Evolutionary conservation across 164 flowering plant genomes (phyloP).

Genomic region (Vitis amurensis): DNA sequence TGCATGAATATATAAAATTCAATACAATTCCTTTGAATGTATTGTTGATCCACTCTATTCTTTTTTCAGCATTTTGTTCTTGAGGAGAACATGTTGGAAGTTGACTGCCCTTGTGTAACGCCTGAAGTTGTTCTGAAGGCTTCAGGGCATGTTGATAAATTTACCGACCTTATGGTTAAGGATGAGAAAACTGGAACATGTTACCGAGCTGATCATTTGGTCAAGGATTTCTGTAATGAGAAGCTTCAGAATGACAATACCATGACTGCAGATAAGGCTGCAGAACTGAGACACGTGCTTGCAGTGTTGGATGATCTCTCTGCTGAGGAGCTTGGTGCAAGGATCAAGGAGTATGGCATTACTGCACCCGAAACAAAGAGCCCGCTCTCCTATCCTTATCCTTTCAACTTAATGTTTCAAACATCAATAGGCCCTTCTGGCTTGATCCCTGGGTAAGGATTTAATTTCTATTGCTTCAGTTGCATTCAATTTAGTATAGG

Average conservation of each 20-base stretch:
- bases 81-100: conserved; percentile 96
- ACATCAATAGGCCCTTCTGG: conserved; percentile 98
- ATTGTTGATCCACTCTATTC: background rate
- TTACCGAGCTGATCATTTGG: conserved; percentile 93
- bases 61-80: conserved; percentile 83
- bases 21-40: no score
- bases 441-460: conserved; percentile 65
- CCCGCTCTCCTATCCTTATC: conserved; percentile 91
- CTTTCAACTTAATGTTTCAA: conserved; percentile 95
- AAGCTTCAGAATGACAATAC: conserved; percentile 80
- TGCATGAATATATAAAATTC: no score
- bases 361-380: conserved; percentile 93
- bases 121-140: conserved; percentile 93
- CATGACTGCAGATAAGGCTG: conserved; percentile 61
- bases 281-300: conserved; percentile 72
- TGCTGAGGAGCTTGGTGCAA: conserved; percentile 81
- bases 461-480: background rate
- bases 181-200: conserved; percentile 92
- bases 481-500: background rate
- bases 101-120: conserved; percentile 97
- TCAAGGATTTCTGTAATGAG: conserved; percentile 92
- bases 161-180: conserved; percentile 98
- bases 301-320: conserved; percentile 87
- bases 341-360: conserved; percentile 88
- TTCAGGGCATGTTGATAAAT: conserved; percentile 99